These are phyloP conservation scores for Flaveria robusta DNA, from an alignment of 129 eudicot genomes.

Conservation along the genomic window DNA sequence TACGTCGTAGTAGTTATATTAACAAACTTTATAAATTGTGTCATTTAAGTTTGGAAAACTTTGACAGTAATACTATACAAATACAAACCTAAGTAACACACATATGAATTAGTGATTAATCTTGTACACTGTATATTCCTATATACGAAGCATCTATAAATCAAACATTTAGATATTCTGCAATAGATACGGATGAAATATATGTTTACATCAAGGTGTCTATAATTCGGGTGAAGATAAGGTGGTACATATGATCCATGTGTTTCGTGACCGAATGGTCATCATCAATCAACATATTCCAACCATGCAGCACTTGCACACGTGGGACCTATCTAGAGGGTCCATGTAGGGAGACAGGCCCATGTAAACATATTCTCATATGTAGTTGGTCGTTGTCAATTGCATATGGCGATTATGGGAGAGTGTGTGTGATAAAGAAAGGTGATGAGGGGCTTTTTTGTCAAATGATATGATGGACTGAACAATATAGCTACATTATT, in stretches of 20 bases:
- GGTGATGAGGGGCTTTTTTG: constrained; percentile 4
- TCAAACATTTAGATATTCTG: neutral
- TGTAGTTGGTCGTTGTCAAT: constrained; percentile 35
- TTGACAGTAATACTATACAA: too few species aligned
- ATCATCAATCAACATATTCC: constrained; percentile 24
- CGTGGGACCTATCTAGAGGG: constrained; percentile 29
- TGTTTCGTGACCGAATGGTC: constrained; percentile 18
- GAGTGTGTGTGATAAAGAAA: constrained; percentile 15
- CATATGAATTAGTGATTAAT: too few species aligned
- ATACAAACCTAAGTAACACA: too few species aligned
- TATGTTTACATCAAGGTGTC: constrained; percentile 26
- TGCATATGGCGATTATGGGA: neutral
- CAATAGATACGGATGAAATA: neutral
- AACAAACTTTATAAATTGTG: too few species aligned
- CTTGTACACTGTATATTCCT: neutral
- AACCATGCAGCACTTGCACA: constrained; percentile 21
- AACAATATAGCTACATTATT: neutral
- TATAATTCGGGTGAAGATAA: constrained; percentile 18
- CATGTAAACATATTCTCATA: constrained; percentile 12
- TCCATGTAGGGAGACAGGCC: constrained; percentile 10
- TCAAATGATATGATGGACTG: neutral
- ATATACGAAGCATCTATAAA: neutral
- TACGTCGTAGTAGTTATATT: too few species aligned
- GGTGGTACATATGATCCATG: neutral
- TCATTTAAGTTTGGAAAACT: too few species aligned